Base-by-base conservation (phyloP, 2,329 filamentous ascomycete genomes). In the Aspergillus sp. region DNA sequence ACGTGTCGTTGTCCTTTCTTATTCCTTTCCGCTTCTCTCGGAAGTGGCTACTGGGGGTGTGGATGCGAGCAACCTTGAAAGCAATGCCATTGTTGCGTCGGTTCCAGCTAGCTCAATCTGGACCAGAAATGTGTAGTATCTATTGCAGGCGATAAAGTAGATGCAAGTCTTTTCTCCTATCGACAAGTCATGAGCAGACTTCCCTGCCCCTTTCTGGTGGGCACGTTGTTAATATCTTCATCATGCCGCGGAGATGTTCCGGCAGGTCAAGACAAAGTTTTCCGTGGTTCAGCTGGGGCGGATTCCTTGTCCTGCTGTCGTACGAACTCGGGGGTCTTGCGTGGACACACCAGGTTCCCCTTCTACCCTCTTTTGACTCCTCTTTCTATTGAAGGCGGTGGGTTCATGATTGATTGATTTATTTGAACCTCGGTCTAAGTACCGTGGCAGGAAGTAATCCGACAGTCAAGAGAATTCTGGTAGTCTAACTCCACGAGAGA, bases 231-330 rank as follows among this genome's bases (percentile, higher is more conserved):
- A 32, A 50, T 50, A 32, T 50, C 25, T 30, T 50, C 47, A 50
- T 50, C 47, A 19, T 50, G 39, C 53, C 53, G 53, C 53, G 53
- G 53, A 55, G 53, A 55, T 55, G 53, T 55, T 55, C 53, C 53
- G 53, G 53, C 53, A 43, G 53, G 53, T 43, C 25, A 43, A 43
- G 39, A 36, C 53, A 55, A 45, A 32, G 25, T 55, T 47, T 55
- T 55, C 30, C 39, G 25, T 47, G 39, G 53, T 55, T 55, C 53
- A 43, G 39, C 43, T 55, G 53, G 53, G 53, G 53, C 53, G 53
- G 53, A 55, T 32, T 55, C 43, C 53, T 55, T 55, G 53, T 55
- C 53, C 53, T 45, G 23, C 28, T 13, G 53, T 50, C 47, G 25
- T 50, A 50, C 25, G 47, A 28, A 36, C 32, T 36, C 4, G 32